Base-by-base conservation (phyloP, 345 rosid species). In the Gynandropsis gynandra region DNA sequence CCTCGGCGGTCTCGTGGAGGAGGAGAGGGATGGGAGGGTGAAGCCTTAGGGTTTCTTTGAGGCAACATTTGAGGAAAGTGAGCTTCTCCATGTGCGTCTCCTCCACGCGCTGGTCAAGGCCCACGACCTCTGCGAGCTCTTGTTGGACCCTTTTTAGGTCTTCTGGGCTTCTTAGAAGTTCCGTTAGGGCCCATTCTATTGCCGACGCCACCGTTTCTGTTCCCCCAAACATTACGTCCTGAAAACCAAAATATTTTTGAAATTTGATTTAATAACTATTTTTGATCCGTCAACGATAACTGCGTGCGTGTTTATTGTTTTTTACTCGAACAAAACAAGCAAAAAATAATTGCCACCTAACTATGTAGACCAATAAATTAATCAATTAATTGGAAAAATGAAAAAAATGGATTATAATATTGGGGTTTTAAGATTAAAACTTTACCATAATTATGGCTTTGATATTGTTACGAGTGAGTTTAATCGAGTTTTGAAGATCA, bases 141-240 rank as follows among this genome's bases (percentile, higher is more conserved):
- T 79, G 72, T 59, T 90, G 98, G 16, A 76, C 96, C 14, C 68
- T 73, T 34, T 74, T 82, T 38, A 85, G 45, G 20, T 92, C 87
- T 5, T 81, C 83, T 0, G 97, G 98, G 44, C 78, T 79, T 42
- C 61, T 80, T 85, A 92, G 67, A 50, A 87, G 64, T 68, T 92
- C 98, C 1, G 98, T 50, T 72, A 92, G 42, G 27, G 82, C 79
- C 98, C 98, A 92, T 47, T 92, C 98, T 20, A 92, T 92, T 0
- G 89, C 93, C 14, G 96, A 87, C 8, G 97, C 98, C 46, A 92
- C 98, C 7, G 98, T 92, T 58, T 87, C 96, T 1, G 97, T 87
- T 45, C 98, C 98, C 32, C 98, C 98, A 60, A 92, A 92, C 98
- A 92, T 92, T 21, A 92, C 98, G 57, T 92, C 98, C 98, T 92